Base-by-base conservation (phyloP, 192 early-diverging fungal genomes). In the Chytriomyces confervae region DNA sequence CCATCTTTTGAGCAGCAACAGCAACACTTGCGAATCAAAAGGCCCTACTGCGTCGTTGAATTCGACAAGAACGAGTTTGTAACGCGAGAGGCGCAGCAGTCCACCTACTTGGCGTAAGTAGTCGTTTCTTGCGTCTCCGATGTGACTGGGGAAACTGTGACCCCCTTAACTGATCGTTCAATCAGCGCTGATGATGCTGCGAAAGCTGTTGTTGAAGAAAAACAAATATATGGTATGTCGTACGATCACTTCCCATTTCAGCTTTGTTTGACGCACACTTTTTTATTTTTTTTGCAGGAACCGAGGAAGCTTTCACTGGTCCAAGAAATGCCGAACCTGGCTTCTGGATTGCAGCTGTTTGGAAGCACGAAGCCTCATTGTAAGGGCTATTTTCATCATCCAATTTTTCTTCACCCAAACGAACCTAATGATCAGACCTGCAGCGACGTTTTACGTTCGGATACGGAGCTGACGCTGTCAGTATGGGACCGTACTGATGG, bases 1-100 rank as follows among this genome's bases (percentile, higher is more conserved):
- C 91, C 89, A 49, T 18, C 50, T 43, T 50, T 29, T 16, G 87
- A 85, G 80, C 57, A 82, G 75, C 77, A 78, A 79, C 45, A 79
- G 27, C 53, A 57, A 20, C 53, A 0, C 53, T 13, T 13, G 16
- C 53, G 53, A 13, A 57, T 13, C 16, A 13, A 20, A 20, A 13
- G 53, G 53, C 86, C 85, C 7, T 87, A 87, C 62, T 87, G 86
- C 72, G 86, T 87, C 47, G 86, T 87, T 53, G 86, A 87, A 65
- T 87, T 87, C 62, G 86, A 87, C 47, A 87, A 85, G 80, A 87
- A 84, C 70, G 86, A 87, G 79, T 85, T 87, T 20, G 86, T 87
- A 13, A 87, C 86, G 9, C 60, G 73, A 50, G 86, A 87, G 76
- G 84, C 83, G 53, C 20, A n/a, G 53, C 53, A 57, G 53, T n/a